phyloP scores from a whole-genome alignment of 495 filamentous ascomycete genomes.

The Penicillium canescens region DNA sequence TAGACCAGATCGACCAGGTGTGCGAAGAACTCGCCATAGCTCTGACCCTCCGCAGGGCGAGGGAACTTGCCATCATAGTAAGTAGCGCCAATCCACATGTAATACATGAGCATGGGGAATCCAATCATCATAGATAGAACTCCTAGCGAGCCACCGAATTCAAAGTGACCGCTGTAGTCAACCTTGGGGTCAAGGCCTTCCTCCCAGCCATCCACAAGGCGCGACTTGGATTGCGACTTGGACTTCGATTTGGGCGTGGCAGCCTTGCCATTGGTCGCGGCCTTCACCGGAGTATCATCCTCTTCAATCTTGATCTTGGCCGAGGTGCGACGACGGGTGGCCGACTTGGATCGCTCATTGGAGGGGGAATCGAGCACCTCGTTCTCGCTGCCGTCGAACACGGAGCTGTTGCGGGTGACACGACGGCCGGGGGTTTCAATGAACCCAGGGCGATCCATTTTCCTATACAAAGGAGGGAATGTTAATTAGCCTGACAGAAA shows the following conservation, averaged over 20 bases:
- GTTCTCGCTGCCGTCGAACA: slow-evolving; percentile 30
- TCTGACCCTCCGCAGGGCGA: slow-evolving; percentile 62
- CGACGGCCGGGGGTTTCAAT: slow-evolving; percentile 58
- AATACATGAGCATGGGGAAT: slow-evolving; percentile 94
- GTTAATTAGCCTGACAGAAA: slow-evolving; percentile 9
- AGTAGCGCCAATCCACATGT: slow-evolving; percentile 96
- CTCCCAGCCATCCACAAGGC: slow-evolving; percentile 65
- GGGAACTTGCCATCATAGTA: slow-evolving; percentile 88
- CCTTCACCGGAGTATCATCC: slow-evolving; percentile 26
- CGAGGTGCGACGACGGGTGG: slow-evolving; percentile 35
- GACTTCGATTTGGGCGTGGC: slow-evolving; percentile 19
- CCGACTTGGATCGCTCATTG: slow-evolving; percentile 27
- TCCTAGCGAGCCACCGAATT: slow-evolving; percentile 85
- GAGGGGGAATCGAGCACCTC: slow-evolving; percentile 33
- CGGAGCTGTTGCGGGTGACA: slow-evolving; percentile 43
- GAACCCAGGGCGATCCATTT: slow-evolving; percentile 56
- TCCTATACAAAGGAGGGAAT: slow-evolving; percentile 37
- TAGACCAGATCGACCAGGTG: slow-evolving; percentile 71
- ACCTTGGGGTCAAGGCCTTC: slow-evolving; percentile 72
- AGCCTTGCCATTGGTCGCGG: slow-evolving; percentile 41
- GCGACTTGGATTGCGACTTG: slow-evolving; percentile 23
- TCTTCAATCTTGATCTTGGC: slow-evolving; percentile 34
- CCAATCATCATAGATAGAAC: slow-evolving; percentile 82
- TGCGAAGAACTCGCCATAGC: slow-evolving; percentile 61
- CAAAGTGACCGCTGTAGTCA: slow-evolving; percentile 77